Conservation (phyloP, 805 yeast genomes). For the Metschnikowia anglica region DNA sequence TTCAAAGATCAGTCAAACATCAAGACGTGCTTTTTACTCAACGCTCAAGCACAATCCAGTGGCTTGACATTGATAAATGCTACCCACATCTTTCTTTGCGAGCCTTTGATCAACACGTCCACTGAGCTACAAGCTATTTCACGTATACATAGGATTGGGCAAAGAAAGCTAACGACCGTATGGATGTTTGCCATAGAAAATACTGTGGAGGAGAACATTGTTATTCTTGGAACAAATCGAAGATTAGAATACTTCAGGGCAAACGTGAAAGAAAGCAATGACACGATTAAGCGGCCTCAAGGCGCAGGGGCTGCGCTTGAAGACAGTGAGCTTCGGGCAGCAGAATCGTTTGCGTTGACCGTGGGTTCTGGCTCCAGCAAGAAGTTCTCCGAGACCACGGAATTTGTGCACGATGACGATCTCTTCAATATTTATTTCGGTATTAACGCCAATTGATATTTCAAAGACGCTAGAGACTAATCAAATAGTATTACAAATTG, state of each 20-base stretch:
- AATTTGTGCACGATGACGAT: conserved; percentile 17
- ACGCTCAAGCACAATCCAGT: conserved; percentile 84
- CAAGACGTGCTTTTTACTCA: conserved; percentile 81
- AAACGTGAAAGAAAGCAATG: conserved; percentile 15
- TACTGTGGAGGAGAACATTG: conserved; percentile 87
- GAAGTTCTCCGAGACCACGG: conserved; percentile 10
- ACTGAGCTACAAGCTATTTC: conserved; percentile 90
- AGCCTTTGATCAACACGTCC: conserved; percentile 86
- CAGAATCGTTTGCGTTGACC: conserved; percentile 22
- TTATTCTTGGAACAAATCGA: conserved; percentile 62
- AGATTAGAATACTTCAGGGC: conserved; percentile 44
- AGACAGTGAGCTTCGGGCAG: conserved; percentile 19
- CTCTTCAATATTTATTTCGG: conserved; percentile 19
- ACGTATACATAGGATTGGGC: conserved; percentile 91
- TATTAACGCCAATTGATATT: not conserved
- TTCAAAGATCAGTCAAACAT: conserved; percentile 57
- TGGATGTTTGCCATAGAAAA: conserved; percentile 88
- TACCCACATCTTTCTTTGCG: conserved; percentile 86
- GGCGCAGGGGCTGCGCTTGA: conserved; percentile 4
- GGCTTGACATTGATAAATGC: conserved; percentile 92
- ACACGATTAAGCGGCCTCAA: too few relatives aligned
- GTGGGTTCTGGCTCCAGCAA: conserved; percentile 9
- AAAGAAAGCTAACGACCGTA: conserved; percentile 72
- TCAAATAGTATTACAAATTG: not conserved
- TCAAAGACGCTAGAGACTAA: not conserved